phyloP scores from a whole-genome alignment of 163 green algal species.

The Picocystis sp. region DNA sequence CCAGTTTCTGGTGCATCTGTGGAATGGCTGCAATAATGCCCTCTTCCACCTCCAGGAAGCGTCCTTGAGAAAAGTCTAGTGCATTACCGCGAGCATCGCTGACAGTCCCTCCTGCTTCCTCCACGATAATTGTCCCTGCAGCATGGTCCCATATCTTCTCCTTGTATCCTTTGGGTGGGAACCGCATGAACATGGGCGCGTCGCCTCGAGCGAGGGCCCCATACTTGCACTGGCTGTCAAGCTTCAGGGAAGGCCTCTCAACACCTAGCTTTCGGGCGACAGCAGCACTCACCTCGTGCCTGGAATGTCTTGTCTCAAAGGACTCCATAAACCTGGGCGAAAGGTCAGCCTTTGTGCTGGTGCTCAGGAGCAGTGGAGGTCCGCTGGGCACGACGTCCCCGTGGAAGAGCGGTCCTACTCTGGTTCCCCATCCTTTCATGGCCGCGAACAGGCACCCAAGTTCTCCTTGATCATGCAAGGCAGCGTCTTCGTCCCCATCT shows the following conservation, averaged over 20 bases:
- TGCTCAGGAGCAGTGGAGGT: too few species aligned
- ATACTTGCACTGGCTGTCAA: conserved; percentile 95
- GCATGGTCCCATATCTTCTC: conserved; percentile 8
- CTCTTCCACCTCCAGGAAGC: conserved; percentile 17
- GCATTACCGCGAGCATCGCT: conserved; percentile 12
- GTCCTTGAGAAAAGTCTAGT: conserved; percentile 20
- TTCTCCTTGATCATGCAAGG: conserved; percentile 8
- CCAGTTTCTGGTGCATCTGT: conserved; percentile 19
- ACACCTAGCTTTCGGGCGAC: conserved; percentile 38
- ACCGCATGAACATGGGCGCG: conserved; percentile 20
- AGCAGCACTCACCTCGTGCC: conserved; percentile 25
- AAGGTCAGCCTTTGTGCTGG: too few species aligned
- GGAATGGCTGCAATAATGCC: conserved; percentile 35
- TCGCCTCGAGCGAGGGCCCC: conserved; percentile 57
- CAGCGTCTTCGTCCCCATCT: conserved; percentile 13
- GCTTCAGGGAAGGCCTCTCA: conserved; percentile 37
- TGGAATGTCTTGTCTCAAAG: conserved; percentile 59
- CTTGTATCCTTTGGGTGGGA: conserved; percentile 12
- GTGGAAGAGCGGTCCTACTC: conserved; percentile 5
- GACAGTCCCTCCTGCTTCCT: conserved; percentile 4
- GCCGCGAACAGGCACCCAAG: conserved; percentile 42
- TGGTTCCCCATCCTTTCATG: conserved; percentile 24
- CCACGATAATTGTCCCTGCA: conserved; percentile 4
- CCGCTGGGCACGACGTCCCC: too few species aligned
- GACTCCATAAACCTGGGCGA: conserved; percentile 70